A percentile compares a stretch with the other conserved stretches of the same genome.
Conservation (phyloP, 495 filamentous ascomycete genomes). For the Talaromyces borbonicus region DNA sequence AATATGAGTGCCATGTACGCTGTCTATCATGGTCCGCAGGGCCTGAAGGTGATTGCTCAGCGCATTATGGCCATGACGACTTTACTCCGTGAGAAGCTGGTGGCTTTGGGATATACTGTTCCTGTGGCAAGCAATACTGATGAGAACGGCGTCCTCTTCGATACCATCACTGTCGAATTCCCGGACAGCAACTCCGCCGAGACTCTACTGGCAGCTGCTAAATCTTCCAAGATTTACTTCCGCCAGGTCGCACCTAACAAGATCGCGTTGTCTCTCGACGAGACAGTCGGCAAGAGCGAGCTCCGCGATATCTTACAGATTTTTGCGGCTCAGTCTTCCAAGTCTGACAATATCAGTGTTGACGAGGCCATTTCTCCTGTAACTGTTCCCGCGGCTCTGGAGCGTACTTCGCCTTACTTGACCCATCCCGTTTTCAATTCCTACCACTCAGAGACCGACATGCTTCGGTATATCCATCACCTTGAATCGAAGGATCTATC, state of each 20-base stretch:
- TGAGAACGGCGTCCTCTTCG: slow-evolving; percentile 54
- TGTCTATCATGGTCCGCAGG: slow-evolving; percentile 88
- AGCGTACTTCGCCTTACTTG: slow-evolving; percentile 66
- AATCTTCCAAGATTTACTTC: slow-evolving; percentile 50
- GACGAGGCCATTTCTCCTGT: slow-evolving; percentile 38
- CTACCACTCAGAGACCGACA: slow-evolving; percentile 92
- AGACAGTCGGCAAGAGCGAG: slow-evolving; percentile 55
- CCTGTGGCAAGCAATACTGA: slow-evolving; percentile 41
- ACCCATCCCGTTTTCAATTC: slow-evolving; percentile 96
- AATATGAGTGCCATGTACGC: slow-evolving; percentile 98
- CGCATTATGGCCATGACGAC: slow-evolving; percentile 61
- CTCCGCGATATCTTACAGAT: slow-evolving; percentile 50
- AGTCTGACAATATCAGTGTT: slow-evolving; percentile 25
- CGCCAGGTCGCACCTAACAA: slow-evolving; percentile 49
- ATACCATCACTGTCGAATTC: slow-evolving; percentile 68
- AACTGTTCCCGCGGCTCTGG: slow-evolving; percentile 48
- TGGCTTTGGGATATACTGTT: slow-evolving; percentile 55
- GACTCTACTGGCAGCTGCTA: slow-evolving; percentile 40
- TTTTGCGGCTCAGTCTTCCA: slow-evolving; percentile 37
- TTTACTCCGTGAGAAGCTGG: slow-evolving; percentile 57
- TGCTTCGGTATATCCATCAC: slow-evolving; percentile 90
- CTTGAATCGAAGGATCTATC: slow-evolving; percentile 95
- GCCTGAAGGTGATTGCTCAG: slow-evolving; percentile 78
- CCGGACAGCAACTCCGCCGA: slow-evolving; percentile 37
- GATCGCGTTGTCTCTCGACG: slow-evolving; percentile 63